phyloP scores from a whole-genome alignment of 768 basidiomycete genomes.

The Tylopilus sp. region DNA sequence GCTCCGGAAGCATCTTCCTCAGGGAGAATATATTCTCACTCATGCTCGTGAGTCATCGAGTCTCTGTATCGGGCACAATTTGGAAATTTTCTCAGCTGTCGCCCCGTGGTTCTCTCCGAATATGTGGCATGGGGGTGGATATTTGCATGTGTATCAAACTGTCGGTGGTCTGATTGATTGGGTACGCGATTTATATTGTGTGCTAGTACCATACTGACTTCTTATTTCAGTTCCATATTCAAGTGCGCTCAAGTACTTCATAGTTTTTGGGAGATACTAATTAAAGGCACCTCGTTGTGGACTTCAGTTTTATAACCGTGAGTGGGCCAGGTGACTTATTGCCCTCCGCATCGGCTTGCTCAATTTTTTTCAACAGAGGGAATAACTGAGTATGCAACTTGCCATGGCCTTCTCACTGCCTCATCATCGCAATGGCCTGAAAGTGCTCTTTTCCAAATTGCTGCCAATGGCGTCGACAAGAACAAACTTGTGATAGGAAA shows the following conservation, averaged over 20 bases:
- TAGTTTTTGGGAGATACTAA: no score
- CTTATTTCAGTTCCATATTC: not conserved
- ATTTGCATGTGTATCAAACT: slow-evolving; percentile 34
- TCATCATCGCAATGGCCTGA: slow-evolving; percentile 60
- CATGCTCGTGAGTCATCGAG: slow-evolving; percentile 31
- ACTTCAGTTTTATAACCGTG: slow-evolving; percentile 24
- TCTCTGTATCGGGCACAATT: not conserved
- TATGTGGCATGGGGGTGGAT: slow-evolving; percentile 37
- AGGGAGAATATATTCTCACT: slow-evolving; percentile 28
- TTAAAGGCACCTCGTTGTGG: not conserved
- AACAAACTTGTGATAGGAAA: slow-evolving; percentile 55
- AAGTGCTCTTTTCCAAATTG: slow-evolving; percentile 50
- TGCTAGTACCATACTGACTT: not conserved
- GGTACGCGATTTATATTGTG: slow-evolving; percentile 18
- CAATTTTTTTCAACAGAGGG: slow-evolving; percentile 35
- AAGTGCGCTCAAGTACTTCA: not conserved
- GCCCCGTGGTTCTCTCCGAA: slow-evolving; percentile 41
- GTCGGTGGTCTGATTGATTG: slow-evolving; percentile 44
- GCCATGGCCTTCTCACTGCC: slow-evolving; percentile 48
- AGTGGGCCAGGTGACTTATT: not conserved
- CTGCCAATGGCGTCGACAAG: slow-evolving; percentile 39
- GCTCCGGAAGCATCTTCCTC: slow-evolving; percentile 30
- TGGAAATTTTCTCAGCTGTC: slow-evolving; percentile 28
- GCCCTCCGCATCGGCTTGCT: slow-evolving; percentile 22
- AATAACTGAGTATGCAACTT: slow-evolving; percentile 56